A percentile compares a stretch with the other conserved stretches of the same genome.
Conservation (phyloP, 371 early-diverging fungal species). For the Lichtheimia ornata region DNA sequence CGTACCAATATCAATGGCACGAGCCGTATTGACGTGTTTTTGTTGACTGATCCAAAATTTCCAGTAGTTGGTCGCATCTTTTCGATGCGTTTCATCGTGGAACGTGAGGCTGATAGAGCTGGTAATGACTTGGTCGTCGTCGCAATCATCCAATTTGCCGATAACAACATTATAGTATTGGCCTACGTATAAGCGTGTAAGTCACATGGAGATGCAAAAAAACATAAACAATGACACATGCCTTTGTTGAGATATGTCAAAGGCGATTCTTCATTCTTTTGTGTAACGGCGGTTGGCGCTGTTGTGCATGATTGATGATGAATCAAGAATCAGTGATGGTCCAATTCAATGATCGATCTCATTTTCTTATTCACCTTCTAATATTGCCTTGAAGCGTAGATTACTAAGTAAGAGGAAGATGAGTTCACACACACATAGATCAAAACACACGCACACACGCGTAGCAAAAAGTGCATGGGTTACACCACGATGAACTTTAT, state of each 20-base stretch:
- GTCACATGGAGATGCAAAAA: constrained; percentile 29
- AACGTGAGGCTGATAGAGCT: constrained; percentile 71
- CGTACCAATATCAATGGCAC: constrained; percentile 65
- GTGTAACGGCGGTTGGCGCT: constrained; percentile 57
- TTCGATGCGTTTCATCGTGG: constrained; percentile 75
- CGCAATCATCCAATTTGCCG: constrained; percentile 44
- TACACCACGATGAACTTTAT: constrained; percentile 2
- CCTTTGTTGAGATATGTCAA: constrained; percentile 66
- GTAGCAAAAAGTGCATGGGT: neutral
- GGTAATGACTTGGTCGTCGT: constrained; percentile 40
- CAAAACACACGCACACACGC: neutral
- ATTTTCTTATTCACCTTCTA: neutral
- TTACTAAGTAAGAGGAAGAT: neutral
- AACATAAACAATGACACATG: constrained; percentile 24
- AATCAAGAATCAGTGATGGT: neutral
- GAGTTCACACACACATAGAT: neutral
- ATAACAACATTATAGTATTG: constrained; percentile 60
- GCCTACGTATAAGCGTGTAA: constrained; percentile 25
- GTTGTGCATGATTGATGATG: constrained; percentile 18
- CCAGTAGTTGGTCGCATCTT: constrained; percentile 72
- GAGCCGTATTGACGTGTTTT: constrained; percentile 51
- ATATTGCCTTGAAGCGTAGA: constrained; percentile 3
- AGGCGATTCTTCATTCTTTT: constrained; percentile 53
- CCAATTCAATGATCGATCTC: neutral
- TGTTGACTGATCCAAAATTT: constrained; percentile 78